Conservation (phyloP, 148 eudicot genomes). For the Limonium bicolor region DNA sequence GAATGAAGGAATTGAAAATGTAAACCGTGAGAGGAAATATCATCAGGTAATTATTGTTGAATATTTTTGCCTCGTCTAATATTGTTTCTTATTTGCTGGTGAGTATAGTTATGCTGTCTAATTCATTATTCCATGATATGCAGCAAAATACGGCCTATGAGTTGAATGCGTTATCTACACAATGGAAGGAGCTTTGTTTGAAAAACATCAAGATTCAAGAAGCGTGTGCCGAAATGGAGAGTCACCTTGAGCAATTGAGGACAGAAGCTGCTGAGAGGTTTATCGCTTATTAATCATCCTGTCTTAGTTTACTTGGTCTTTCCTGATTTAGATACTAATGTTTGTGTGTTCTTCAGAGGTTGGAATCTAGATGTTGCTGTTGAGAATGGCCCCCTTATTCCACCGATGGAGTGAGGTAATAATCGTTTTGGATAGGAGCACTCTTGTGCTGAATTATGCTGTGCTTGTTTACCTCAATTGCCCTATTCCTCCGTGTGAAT, state of each 20-base stretch:
- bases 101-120: not conserved
- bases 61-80: not conserved
- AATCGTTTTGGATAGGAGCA: too few species aligned
- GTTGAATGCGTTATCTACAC: slow-evolving; percentile 74
- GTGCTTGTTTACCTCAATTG: too few species aligned
- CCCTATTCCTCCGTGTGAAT: too few species aligned
- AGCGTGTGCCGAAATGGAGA: slow-evolving; percentile 53
- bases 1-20: slow-evolving; percentile 61
- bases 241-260: slow-evolving; percentile 35
- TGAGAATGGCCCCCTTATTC: not conserved
- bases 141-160: slow-evolving; percentile 92
- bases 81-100: not conserved
- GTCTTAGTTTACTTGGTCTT: not conserved
- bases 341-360: not conserved
- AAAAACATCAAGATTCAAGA: slow-evolving; percentile 79
- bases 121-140: slow-evolving; percentile 7
- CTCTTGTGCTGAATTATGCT: too few species aligned
- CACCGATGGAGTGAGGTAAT: too few species aligned
- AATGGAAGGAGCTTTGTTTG: slow-evolving; percentile 87
- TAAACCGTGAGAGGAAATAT: slow-evolving; percentile 86
- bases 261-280: slow-evolving; percentile 64
- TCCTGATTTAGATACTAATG: not conserved
- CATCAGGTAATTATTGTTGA: slow-evolving; percentile 43
- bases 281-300: slow-evolving; percentile 3
- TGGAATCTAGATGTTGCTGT: not conserved